Conservation (phyloP, 2,329 filamentous ascomycete species). For the Neonectria sp. region DNA sequence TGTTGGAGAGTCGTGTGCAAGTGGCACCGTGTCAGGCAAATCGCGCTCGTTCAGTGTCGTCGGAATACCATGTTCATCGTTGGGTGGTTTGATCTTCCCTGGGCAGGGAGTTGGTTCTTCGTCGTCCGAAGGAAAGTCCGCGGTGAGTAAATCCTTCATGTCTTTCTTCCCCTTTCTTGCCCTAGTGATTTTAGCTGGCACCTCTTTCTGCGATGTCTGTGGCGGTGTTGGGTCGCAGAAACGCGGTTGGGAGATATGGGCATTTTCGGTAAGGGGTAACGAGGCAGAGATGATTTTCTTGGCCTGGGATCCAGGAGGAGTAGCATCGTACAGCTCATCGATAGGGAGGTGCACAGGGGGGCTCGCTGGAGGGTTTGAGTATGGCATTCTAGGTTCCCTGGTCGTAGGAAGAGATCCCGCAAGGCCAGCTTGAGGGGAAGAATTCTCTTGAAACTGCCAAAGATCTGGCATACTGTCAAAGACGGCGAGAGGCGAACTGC, state of each 20-base stretch:
- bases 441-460: slow-evolving; percentile 37
- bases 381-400: slow-evolving; percentile 11
- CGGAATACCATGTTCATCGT: not conserved
- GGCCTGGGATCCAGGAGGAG: slow-evolving; percentile 35
- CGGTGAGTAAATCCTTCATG: slow-evolving; percentile 17
- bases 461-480: slow-evolving; percentile 20
- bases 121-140: slow-evolving; percentile 16
- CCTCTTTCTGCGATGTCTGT: slow-evolving; percentile 5
- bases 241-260: not conserved
- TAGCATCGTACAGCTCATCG: slow-evolving; percentile 49
- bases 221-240: slow-evolving; percentile 14
- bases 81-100: not conserved
- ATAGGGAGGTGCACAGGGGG: slow-evolving; percentile 41
- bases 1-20: not conserved
- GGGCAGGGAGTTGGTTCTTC: slow-evolving; percentile 5
- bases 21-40: not conserved
- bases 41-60: not conserved
- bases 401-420: slow-evolving; percentile 10
- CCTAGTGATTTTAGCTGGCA: not conserved
- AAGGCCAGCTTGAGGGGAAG: slow-evolving; percentile 23
- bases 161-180: slow-evolving; percentile 15
- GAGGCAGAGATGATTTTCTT: slow-evolving; percentile 12
- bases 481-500: slow-evolving; percentile 49
- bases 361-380: not conserved
- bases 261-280: not conserved